Percentiles rank a stretch among this genome's conserved stretches.
Evolutionary conservation across 306 rosid species (phyloP).

Genomic region (Ammopiptanthus mongolicus): DNA sequence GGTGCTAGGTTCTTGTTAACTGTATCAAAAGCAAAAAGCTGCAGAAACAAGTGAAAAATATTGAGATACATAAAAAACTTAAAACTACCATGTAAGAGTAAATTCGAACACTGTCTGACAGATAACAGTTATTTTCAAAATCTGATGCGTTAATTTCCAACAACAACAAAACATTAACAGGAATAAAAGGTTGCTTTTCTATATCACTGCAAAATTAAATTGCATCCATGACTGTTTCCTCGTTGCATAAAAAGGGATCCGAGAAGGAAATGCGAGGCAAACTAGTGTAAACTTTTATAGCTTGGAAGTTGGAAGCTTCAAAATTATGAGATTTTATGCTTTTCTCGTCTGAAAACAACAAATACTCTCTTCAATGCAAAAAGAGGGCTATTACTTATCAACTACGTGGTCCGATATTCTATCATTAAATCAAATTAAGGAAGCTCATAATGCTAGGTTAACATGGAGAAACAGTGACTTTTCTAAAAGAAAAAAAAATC

Average conservation of each 20-base stretch:
- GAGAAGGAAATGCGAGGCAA: background rate
- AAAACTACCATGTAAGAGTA: background rate
- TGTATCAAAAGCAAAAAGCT: slow-evolving; percentile 91
- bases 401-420: background rate
- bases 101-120: background rate
- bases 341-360: background rate
- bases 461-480: background rate
- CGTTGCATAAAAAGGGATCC: background rate
- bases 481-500: background rate
- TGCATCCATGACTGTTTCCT: background rate
- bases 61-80: background rate
- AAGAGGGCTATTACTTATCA: background rate
- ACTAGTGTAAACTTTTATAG: background rate
- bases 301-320: background rate
- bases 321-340: background rate
- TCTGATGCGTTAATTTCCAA: background rate
- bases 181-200: background rate
- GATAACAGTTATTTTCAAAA: background rate
- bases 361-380: background rate
- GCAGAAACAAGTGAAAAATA: slow-evolving; percentile 32
- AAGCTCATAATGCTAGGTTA: background rate
- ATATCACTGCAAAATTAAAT: background rate
- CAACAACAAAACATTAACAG: background rate
- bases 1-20: slow-evolving; percentile 76
- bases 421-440: background rate